These are phyloP conservation scores for Yamadazyma epiphylla DNA, from an alignment of 1,139 yeast species.

Conservation along the genomic window DNA sequence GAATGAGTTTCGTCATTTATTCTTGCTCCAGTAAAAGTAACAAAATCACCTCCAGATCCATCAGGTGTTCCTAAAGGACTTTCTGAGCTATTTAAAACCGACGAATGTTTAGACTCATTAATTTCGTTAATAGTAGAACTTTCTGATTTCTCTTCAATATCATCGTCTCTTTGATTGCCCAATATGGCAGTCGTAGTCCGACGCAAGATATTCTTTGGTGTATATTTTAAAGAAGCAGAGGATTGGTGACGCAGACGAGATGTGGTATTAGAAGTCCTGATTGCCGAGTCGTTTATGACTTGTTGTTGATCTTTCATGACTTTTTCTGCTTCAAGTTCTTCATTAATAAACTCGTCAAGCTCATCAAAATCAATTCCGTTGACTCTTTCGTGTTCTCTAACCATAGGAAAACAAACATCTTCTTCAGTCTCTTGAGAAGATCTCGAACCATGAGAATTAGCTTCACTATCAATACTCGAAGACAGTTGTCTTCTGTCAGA, in stretches of 20 bases:
- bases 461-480: slow-evolving; percentile 54
- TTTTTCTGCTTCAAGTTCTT: slow-evolving; percentile 33
- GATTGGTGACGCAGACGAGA: slow-evolving; percentile 14
- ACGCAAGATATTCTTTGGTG: slow-evolving; percentile 42
- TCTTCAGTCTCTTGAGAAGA: slow-evolving; percentile 87
- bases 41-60: slow-evolving; percentile 25
- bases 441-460: slow-evolving; percentile 68
- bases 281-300: slow-evolving; percentile 16
- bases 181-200: slow-evolving; percentile 14
- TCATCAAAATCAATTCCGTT: slow-evolving; percentile 79
- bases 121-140: slow-evolving; percentile 23
- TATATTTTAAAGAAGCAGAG: slow-evolving; percentile 59
- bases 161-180: neutral
- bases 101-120: slow-evolving; percentile 10
- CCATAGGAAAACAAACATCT: slow-evolving; percentile 96
- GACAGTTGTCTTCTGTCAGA: slow-evolving; percentile 31
- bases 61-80: slow-evolving; percentile 34
- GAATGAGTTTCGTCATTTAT: slow-evolving; percentile 6
- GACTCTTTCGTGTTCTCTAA: slow-evolving; percentile 63
- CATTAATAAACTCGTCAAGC: slow-evolving; percentile 68
- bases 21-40: slow-evolving; percentile 12
- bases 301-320: slow-evolving; percentile 28
- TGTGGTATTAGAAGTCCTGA: slow-evolving; percentile 7
- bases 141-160: slow-evolving; percentile 16
- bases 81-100: slow-evolving; percentile 7